These are phyloP conservation scores for Podaxis pistillaris DNA, from an alignment of 768 basidiomycete genomes.

Conservation along the genomic window DNA sequence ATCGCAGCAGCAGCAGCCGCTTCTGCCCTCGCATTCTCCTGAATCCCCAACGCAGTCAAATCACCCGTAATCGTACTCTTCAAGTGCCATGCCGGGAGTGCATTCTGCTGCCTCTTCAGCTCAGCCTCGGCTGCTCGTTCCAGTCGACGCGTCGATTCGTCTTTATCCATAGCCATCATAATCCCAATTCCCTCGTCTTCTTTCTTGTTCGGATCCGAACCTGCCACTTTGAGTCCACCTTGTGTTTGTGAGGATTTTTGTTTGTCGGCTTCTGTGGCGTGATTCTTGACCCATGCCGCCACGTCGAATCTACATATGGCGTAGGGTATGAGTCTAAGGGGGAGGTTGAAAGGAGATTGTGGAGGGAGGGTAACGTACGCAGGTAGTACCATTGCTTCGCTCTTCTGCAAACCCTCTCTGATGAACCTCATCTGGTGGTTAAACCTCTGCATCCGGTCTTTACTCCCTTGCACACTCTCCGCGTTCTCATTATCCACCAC, in stretches of 20 bases:
- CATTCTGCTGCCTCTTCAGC: conserved; percentile 86
- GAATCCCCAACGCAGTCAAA: conserved; percentile 81
- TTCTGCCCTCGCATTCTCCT: conserved; percentile 61
- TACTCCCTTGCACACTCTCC: conserved; percentile 78
- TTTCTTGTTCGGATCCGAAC: conserved; percentile 55
- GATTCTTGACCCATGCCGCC: conserved; percentile 74
- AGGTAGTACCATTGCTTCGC: conserved; percentile 84
- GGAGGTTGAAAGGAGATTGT: background rate
- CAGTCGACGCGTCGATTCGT: conserved; percentile 67
- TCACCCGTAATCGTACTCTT: conserved; percentile 95
- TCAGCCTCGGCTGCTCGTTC: conserved; percentile 82
- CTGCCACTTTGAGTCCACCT: conserved; percentile 70
- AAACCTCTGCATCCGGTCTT: conserved; percentile 95
- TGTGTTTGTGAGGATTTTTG: conserved; percentile 51
- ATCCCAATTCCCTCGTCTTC: conserved; percentile 82
- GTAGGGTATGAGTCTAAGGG: conserved; percentile 2
- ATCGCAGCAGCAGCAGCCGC: conserved; percentile 22
- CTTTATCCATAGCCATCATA: conserved; percentile 88
- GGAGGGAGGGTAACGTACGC: conserved; percentile 53
- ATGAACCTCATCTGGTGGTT: conserved; percentile 89
- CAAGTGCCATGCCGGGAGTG: conserved; percentile 91
- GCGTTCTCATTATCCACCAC: conserved; percentile 90
- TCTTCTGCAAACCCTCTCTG: conserved; percentile 82
- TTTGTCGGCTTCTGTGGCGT: conserved; percentile 63
- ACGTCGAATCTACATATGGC: conserved; percentile 68